These are phyloP conservation scores for Daucus carota DNA, from an alignment of 129 eudicot genomes.

Conservation along the genomic window DNA sequence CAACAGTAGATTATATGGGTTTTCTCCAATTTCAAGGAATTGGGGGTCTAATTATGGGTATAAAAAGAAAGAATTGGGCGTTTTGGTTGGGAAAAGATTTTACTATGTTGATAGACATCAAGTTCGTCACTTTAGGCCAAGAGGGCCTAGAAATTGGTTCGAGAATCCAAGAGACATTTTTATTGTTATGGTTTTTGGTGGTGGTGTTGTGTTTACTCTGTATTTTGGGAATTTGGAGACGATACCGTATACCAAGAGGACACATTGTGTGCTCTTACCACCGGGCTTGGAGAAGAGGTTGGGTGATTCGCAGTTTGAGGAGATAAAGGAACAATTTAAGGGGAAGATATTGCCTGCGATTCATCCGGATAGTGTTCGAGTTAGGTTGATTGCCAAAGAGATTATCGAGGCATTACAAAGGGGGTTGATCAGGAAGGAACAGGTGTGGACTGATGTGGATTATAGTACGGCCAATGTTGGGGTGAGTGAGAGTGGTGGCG, in stretches of 20 bases:
- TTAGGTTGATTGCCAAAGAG: constrained; percentile 53
- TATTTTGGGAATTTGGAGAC: constrained; percentile 69
- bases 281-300: constrained; percentile 33
- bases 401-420: constrained; percentile 63
- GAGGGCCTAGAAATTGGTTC: constrained; percentile 48
- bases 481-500: constrained; percentile 18
- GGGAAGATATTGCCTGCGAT: constrained; percentile 77
- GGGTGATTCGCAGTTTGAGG: constrained; percentile 55
- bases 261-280: constrained; percentile 58
- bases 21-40: constrained; percentile 24
- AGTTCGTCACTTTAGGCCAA: constrained; percentile 51
- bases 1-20: constrained; percentile 12
- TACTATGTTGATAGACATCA: constrained; percentile 56
- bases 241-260: constrained; percentile 73
- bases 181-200: constrained; percentile 34
- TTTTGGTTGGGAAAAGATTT: constrained; percentile 25
- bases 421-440: constrained; percentile 70
- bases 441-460: constrained; percentile 63
- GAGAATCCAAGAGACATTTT: constrained; percentile 53
- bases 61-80: constrained; percentile 11
- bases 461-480: constrained; percentile 38
- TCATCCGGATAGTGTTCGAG: constrained; percentile 82
- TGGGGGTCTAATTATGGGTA: constrained; percentile 11
- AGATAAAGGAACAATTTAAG: constrained; percentile 43
- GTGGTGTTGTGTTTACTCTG: constrained; percentile 46